Percentiles rank a stretch among this genome's conserved stretches.
Conservation (phyloP, 2,329 filamentous ascomycete species). For the Magnaporthiopsis rhizophila region DNA sequence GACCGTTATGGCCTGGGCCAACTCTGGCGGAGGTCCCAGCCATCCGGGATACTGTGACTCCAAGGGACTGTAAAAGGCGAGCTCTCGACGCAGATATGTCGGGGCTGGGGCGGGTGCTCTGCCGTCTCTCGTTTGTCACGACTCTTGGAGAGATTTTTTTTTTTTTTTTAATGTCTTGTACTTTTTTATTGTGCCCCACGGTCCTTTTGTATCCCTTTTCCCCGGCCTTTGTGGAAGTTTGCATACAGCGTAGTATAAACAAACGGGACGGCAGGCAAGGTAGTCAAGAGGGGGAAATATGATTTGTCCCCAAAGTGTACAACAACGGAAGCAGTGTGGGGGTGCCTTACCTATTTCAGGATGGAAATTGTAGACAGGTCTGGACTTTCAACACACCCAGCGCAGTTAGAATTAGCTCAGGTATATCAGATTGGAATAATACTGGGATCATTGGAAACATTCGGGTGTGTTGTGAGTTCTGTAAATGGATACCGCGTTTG, state of each 20-base stretch:
- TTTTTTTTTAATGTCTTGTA: neutral
- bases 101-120: neutral
- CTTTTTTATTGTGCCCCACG: neutral
- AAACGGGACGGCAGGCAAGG: neutral
- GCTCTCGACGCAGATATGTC: neutral
- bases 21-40: slow-evolving; percentile 34
- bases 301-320: neutral
- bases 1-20: slow-evolving; percentile 81
- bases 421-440: neutral
- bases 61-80: slow-evolving; percentile 8
- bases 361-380: neutral
- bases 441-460: neutral
- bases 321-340: neutral
- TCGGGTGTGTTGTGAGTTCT: neutral
- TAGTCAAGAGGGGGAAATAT: neutral
- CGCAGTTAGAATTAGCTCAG: neutral
- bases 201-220: neutral
- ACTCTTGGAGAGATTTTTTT: neutral
- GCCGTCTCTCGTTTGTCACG: neutral
- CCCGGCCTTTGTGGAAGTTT: neutral
- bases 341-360: neutral
- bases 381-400: neutral
- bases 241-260: neutral
- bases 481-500: too few relatives aligned
- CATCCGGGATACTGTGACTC: slow-evolving; percentile 48